Evolutionary conservation across 2,329 filamentous ascomycete genomes (phyloP).

Genomic region (Sordariomycetes sp.): DNA sequence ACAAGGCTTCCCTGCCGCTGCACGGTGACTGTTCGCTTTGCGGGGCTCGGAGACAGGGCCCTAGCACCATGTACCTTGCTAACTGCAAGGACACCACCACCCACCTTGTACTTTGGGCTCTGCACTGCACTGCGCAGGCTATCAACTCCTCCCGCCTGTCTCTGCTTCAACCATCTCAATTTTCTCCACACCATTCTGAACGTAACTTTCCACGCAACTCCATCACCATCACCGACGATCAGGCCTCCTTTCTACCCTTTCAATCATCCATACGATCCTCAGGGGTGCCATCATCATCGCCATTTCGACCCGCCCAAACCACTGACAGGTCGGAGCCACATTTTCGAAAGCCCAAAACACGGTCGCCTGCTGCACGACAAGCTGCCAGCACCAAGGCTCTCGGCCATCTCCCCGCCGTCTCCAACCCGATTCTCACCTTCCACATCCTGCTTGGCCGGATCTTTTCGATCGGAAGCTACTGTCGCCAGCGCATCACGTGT

Average conservation of each 20-base stretch:
- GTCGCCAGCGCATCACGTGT: neutral
- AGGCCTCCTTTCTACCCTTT: conserved; percentile 11
- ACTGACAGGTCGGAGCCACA: neutral
- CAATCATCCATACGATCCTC: neutral
- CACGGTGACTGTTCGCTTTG: neutral
- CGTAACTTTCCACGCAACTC: neutral
- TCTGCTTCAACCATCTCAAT: conserved; percentile 6
- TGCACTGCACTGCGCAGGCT: neutral
- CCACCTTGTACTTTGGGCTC: neutral
- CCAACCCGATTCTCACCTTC: neutral
- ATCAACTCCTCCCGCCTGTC: neutral
- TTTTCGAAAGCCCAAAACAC: neutral
- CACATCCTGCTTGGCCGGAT: neutral
- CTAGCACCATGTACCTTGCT: neutral
- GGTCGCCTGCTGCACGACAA: conserved; percentile 1
- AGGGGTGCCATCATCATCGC: neutral
- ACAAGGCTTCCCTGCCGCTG: neutral
- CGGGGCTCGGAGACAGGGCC: neutral
- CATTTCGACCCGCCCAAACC: neutral
- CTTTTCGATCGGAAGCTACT: neutral
- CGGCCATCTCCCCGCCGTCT: neutral
- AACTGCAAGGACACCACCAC: neutral
- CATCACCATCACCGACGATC: conserved; percentile 13
- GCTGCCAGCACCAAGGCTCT: neutral
- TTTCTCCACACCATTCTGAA: conserved; percentile 6